phyloP scores from a whole-genome alignment of 805 yeast genomes.

The Candida ortonii region DNA sequence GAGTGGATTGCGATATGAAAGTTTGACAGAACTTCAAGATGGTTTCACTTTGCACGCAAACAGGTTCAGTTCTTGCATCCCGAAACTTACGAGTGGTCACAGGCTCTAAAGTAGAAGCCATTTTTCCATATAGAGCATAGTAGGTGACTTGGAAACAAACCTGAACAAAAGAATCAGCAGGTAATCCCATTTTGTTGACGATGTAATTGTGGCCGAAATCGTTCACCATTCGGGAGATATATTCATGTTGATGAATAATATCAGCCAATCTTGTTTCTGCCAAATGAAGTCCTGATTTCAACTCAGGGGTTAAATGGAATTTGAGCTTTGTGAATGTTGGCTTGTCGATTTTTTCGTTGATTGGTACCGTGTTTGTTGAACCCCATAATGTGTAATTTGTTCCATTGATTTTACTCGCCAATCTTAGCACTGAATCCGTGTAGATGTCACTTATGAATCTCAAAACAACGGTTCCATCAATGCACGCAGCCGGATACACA shows the following conservation, averaged over 20 bases:
- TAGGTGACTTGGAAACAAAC: slow-evolving; percentile 51
- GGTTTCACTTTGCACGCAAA: slow-evolving; percentile 59
- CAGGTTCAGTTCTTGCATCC: slow-evolving; percentile 67
- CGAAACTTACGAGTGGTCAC: slow-evolving; percentile 65
- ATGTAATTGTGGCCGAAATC: slow-evolving; percentile 35
- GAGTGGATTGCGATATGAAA: slow-evolving; percentile 55
- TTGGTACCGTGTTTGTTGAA: slow-evolving; percentile 37
- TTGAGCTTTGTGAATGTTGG: slow-evolving; percentile 32
- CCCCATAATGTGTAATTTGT: slow-evolving; percentile 54
- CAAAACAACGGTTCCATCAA: slow-evolving; percentile 58
- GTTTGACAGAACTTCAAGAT: slow-evolving; percentile 54
- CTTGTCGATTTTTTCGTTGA: slow-evolving; percentile 33
- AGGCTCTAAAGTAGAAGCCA: slow-evolving; percentile 41
- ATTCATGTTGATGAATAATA: slow-evolving; percentile 56
- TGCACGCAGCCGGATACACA: slow-evolving; percentile 56
- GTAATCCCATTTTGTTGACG: slow-evolving; percentile 38
- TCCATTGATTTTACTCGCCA: slow-evolving; percentile 58
- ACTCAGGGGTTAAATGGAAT: slow-evolving; percentile 44
- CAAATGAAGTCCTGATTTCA: slow-evolving; percentile 47
- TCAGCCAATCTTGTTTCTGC: slow-evolving; percentile 60
- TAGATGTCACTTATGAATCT: slow-evolving; percentile 56
- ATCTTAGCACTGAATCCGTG: slow-evolving; percentile 53
- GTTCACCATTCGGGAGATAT: slow-evolving; percentile 36
- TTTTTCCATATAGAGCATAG: slow-evolving; percentile 53
- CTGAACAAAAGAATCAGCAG: slow-evolving; percentile 52